These are phyloP conservation scores for Phyllosticta citrichinensis DNA, from an alignment of 2,329 filamentous ascomycete species.

Conservation along the genomic window DNA sequence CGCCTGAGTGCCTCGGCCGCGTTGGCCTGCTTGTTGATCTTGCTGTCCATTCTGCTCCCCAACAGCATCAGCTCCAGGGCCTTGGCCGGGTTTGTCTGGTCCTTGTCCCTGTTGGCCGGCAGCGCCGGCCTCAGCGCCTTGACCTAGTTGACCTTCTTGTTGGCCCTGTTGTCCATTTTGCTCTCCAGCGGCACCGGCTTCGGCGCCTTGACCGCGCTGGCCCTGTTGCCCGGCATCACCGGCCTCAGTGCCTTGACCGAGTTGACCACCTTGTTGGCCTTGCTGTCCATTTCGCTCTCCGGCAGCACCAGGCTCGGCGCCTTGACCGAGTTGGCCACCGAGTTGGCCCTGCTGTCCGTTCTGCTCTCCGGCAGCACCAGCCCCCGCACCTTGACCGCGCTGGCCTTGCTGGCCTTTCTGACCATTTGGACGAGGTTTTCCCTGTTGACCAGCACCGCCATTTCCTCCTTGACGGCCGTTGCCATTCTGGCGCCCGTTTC, in stretches of 20 bases:
- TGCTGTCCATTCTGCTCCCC: no score
- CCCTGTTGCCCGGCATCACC: not conserved
- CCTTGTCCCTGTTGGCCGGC: not conserved
- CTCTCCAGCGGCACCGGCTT: not conserved
- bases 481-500: not conserved
- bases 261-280: no score
- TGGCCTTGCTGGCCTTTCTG: not conserved
- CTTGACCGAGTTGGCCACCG: no score
- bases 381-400: conserved; percentile 14
- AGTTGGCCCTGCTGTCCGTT: no score
- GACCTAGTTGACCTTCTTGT: not conserved
- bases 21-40: no score
- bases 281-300: no score
- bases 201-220: not conserved
- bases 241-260: no score
- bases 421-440: not conserved
- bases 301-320: no score
- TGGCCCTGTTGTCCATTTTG: not conserved
- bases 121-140: not conserved
- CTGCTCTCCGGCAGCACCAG: no score
- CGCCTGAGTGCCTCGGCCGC: no score
- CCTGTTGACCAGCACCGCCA: no score
- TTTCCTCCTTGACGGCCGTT: not conserved
- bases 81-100: not conserved
- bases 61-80: not conserved